Conservation (phyloP, 805 yeast species). For the Priceomyces medius region DNA sequence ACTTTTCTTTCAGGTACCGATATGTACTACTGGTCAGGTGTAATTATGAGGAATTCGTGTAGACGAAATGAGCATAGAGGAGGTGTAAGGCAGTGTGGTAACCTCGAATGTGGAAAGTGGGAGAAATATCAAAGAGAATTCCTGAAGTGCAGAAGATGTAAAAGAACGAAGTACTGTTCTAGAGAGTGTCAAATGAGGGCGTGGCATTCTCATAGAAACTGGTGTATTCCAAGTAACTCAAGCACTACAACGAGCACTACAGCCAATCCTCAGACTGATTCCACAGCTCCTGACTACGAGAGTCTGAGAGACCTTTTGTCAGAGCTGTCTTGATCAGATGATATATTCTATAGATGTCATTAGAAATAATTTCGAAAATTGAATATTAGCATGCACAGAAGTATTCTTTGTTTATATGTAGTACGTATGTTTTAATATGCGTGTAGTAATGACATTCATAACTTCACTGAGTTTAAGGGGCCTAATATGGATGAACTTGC, state of each 20-base stretch:
- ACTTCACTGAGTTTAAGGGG: too few relatives aligned
- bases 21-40: conserved; percentile 94
- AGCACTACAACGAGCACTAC: conserved; percentile 22
- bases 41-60: conserved; percentile 95
- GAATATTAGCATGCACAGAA: not conserved
- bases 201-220: conserved; percentile 89
- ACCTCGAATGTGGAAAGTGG: conserved; percentile 92
- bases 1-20: conserved; percentile 73
- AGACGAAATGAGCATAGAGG: conserved; percentile 83
- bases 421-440: too few relatives aligned
- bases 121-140: conserved; percentile 87
- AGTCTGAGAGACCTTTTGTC: conserved; percentile 5
- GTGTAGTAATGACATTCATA: not conserved
- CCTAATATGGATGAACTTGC: conserved; percentile 5
- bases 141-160: conserved; percentile 92
- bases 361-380: not conserved
- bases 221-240: conserved; percentile 68
- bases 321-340: conserved; percentile 2
- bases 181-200: conserved; percentile 88
- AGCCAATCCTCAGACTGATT: conserved; percentile 5
- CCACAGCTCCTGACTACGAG: conserved; percentile 6
- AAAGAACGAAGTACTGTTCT: conserved; percentile 92
- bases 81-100: conserved; percentile 94
- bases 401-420: too few relatives aligned
- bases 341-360: not conserved